Base-by-base conservation (phyloP, 2,329 filamentous ascomycete species). In the Cladosporium sp. region DNA sequence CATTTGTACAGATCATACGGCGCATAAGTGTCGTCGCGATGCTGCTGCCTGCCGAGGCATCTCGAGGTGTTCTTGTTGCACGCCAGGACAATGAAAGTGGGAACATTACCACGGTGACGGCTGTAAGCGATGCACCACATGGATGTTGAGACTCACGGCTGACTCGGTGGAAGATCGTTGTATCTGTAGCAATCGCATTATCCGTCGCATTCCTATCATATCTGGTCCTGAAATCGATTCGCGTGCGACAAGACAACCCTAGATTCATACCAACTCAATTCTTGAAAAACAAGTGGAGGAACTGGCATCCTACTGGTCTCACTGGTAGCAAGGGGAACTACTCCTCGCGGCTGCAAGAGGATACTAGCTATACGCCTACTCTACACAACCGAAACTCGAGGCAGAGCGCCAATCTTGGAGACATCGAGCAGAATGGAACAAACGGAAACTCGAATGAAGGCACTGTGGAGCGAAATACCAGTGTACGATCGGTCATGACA, bases 401-500 rank as follows among this genome's bases (percentile, higher is more conserved):
- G 52, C 60, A 62, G 17, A 67, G 65, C 51, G 51, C 63, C 25
- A 59, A 66, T 34, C 39, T 68, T 8, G 51, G 52, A 5, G 65
- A 67, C 51, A n/a, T 67, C n/a, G 63, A 59, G 36, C 51, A 43
- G 14, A 47, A 55, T 42, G 55, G 36, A 3, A 58, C 59, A 12
- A 42, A 58, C 12, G 51, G 57, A 37, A 55, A 59, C 25, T 73
- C 72, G 60, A 75, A 72, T 1, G 67, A 64, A 22, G 77, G 75
- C 3, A 47, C 42, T 20, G 84, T 96, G 12, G 89, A 93, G 70
- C 84, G 93, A 34, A 88, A 93, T 67, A 92, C 90, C 1, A 95
- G 90, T 8, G 82, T 97, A 47, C 87, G 93, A 58, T 96, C 91
- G n/a, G 86, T 97, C 58, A 94, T 97, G 83, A 97, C 94, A 0